Evolutionary conservation across 768 basidiomycete species (phyloP), one percentile per base, ranked within the genome.

Genomic region (Boletus reticulatus): DNA sequence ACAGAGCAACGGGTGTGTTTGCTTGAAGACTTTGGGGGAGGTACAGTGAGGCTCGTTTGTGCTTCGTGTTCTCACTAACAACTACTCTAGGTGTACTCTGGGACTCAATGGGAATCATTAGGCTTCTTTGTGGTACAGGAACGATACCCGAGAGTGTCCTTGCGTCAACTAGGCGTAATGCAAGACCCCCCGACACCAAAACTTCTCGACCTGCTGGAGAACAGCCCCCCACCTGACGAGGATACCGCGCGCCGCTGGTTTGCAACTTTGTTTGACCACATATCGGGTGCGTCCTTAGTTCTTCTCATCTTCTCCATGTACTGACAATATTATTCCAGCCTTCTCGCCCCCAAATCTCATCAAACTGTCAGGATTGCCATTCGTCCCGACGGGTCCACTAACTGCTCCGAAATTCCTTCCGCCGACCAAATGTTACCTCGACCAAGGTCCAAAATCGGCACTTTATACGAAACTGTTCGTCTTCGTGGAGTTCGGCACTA

Each of bases 401-500:
- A 64, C 55, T 20, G 65, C 61, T 10, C 59, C 66, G 53, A 74
- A 62, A 39, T 81, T 72, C 71, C 65, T 84, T 17, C 71, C 80
- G 22, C 87, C 87, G 11, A 75, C 67, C 5, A 83, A 85, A 55
- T 91, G 89, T 59, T 88, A 84, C 66, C 24, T 91, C 55, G 80
- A 78, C 10, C 73, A 77, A 39, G 74, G 76, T 43, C 68, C 74
- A 13, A 71, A 75, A 27, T 76, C 79, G n/a, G 75, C 77, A 16
- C 81, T 92, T 39, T 85, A 89, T 65, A 84, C 84, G 2, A 84
- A 86, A 53, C 74, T 94, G 2, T 95, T 96, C 66, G 78, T 80
- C 19, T 95, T 93, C 59, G 83, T 97, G 44, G 84, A 94, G 67
- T 95, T 94, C 65, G 93, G 92, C 0, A 63, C 77, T 1, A 75